phyloP scores from a whole-genome alignment of 495 filamentous ascomycete species.

The Aspergillus homomorphus region DNA sequence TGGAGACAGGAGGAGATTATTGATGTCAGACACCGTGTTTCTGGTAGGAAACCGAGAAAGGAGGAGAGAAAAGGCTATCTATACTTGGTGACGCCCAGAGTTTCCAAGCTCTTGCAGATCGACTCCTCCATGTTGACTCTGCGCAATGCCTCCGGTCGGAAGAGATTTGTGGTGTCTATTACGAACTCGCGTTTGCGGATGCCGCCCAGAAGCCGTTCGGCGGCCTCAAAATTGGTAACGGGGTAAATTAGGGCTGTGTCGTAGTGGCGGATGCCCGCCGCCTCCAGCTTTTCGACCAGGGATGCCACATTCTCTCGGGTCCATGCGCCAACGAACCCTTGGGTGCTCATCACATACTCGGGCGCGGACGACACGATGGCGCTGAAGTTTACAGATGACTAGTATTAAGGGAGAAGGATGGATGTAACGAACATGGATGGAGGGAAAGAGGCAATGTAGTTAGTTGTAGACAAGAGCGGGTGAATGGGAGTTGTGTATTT shows the following conservation, averaged over 20 bases:
- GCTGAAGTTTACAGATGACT: neutral
- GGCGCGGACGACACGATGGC: slow-evolving; percentile 6
- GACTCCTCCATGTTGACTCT: slow-evolving; percentile 15
- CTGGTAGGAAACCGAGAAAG: too few relatives aligned
- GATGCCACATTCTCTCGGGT: slow-evolving; percentile 7
- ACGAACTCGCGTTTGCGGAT: slow-evolving; percentile 4
- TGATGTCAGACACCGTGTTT: too few relatives aligned
- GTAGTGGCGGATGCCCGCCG: slow-evolving; percentile 13
- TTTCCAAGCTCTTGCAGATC: slow-evolving; percentile 10
- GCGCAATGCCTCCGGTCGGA: slow-evolving; percentile 10
- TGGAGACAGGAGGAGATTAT: neutral
- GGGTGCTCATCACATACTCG: slow-evolving; percentile 14
- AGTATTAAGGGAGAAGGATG: too few relatives aligned
- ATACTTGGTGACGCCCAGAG: slow-evolving; percentile 10
- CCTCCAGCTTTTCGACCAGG: slow-evolving; percentile 9
- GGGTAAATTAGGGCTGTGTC: slow-evolving; percentile 21
- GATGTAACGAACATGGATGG: too few relatives aligned
- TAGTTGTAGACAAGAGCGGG: too few relatives aligned
- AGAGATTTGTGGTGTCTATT: slow-evolving; percentile 20
- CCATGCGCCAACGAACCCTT: slow-evolving; percentile 17
- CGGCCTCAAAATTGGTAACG: slow-evolving; percentile 11
- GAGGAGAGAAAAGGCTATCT: neutral
- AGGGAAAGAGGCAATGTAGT: too few relatives aligned
- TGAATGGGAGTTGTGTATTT: too few relatives aligned
- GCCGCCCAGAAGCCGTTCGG: slow-evolving; percentile 13